A percentile compares a stretch with the other conserved stretches of the same genome.
phyloP scores from a whole-genome alignment of 495 filamentous ascomycete species.

The Rostrohypoxylon terebratum region DNA sequence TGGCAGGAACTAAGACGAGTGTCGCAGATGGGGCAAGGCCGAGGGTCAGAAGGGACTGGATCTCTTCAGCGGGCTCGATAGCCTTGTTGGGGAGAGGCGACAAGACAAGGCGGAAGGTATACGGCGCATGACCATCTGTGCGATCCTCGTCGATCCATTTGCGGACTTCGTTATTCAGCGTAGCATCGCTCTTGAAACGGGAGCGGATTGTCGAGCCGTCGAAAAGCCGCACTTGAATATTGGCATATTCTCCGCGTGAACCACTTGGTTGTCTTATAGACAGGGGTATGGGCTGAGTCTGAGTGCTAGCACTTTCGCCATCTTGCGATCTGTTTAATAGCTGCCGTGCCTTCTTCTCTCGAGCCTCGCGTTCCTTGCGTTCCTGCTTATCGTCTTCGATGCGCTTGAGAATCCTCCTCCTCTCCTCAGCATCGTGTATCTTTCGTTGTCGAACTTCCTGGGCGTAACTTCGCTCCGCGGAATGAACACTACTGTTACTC shows the following conservation, averaged over 20 bases:
- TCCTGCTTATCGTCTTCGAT: constrained; percentile 77
- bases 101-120: constrained; percentile 86
- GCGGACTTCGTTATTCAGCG: constrained; percentile 75
- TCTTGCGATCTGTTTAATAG: constrained; percentile 16
- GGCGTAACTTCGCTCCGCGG: constrained; percentile 53
- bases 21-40: constrained; percentile 82
- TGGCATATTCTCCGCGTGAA: constrained; percentile 57
- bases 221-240: constrained; percentile 84
- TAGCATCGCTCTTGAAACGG: constrained; percentile 73
- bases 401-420: constrained; percentile 68
- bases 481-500: constrained; percentile 42
- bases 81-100: constrained; percentile 80
- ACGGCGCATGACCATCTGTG: constrained; percentile 64
- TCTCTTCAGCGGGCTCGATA: constrained; percentile 80
- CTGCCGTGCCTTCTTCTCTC: constrained; percentile 56
- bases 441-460: constrained; percentile 63
- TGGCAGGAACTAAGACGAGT: constrained; percentile 81
- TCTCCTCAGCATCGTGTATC: constrained; percentile 68
- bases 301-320: not conserved
- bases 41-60: constrained; percentile 70
- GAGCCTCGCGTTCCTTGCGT: constrained; percentile 64
- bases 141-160: constrained; percentile 75
- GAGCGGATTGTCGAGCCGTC: constrained; percentile 82
- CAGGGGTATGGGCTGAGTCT: constrained; percentile 15
- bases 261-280: constrained; percentile 15